phyloP scores from a whole-genome alignment of 257 asterid genomes.

The Forsythia suspensa region DNA sequence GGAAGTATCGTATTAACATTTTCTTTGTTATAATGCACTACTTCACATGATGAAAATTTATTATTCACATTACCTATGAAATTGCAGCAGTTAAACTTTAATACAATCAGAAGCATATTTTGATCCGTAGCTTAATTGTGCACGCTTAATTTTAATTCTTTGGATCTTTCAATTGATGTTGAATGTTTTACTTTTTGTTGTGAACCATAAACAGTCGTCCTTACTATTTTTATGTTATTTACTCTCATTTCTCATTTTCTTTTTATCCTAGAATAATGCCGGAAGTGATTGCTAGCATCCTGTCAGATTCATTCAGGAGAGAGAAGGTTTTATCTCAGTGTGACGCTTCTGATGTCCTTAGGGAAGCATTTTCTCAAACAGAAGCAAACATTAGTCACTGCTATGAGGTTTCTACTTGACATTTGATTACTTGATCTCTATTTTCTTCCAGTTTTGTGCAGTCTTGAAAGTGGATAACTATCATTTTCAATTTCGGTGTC shows the following conservation, averaged over 20 bases:
- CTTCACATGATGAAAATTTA: not conserved
- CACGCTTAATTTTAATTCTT: not conserved
- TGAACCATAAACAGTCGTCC: not conserved
- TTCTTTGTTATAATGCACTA: not conserved
- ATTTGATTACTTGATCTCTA: conserved; percentile 16
- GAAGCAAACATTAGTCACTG: conserved; percentile 82
- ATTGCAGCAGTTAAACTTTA: not conserved
- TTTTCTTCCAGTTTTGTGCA: conserved; percentile 15
- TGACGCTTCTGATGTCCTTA: conserved; percentile 90
- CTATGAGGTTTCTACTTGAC: conserved; percentile 71
- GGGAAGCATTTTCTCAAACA: conserved; percentile 84
- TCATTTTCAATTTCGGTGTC: not conserved
- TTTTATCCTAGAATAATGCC: conserved; percentile 77
- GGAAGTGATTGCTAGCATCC: conserved; percentile 70
- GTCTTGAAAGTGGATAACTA: not conserved
- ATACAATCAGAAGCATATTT: conserved; percentile 2
- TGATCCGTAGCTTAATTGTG: not conserved
- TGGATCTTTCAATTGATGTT: not conserved
- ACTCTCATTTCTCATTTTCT: conserved; percentile 18
- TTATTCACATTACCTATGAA: not conserved
- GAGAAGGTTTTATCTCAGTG: conserved; percentile 62
- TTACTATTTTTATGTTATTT: conserved; percentile 14
- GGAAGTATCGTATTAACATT: not conserved
- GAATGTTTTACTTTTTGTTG: not conserved
- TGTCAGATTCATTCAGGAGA: conserved; percentile 74